phyloP scores from a whole-genome alignment of 352 stramenopile genomes.

The Phytophthora gonapodyides region DNA sequence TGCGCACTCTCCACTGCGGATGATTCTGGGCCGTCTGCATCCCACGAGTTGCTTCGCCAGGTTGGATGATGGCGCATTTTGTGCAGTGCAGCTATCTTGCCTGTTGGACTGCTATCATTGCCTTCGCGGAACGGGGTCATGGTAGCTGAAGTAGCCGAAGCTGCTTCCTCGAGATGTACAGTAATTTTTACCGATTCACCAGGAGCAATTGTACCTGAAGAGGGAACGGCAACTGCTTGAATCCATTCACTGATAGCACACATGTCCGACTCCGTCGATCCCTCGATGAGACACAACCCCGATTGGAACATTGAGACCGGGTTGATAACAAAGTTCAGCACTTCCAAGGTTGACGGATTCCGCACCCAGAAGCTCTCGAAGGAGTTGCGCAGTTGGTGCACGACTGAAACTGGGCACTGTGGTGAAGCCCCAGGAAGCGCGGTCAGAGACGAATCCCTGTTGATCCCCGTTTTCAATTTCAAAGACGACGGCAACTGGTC shows the following conservation, averaged over 20 bases:
- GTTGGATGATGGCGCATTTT: conserved; percentile 82
- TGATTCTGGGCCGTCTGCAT: conserved; percentile 52
- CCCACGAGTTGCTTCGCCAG: conserved; percentile 87
- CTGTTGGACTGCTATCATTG: conserved; percentile 33
- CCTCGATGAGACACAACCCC: conserved; percentile 71
- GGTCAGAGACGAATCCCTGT: conserved; percentile 40
- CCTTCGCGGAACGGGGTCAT: conserved; percentile 34
- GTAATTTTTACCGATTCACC: conserved; percentile 80
- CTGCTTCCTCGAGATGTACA: conserved; percentile 76
- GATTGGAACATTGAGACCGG: conserved; percentile 65
- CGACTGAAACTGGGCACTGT: conserved; percentile 30
- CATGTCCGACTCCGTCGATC: conserved; percentile 57
- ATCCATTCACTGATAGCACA: conserved; percentile 81
- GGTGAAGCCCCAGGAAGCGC: conserved; percentile 26
- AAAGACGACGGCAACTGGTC: conserved; percentile 51
- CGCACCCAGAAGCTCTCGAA: conserved; percentile 83
- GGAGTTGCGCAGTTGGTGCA: conserved; percentile 71
- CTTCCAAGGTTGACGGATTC: conserved; percentile 69
- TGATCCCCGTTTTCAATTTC: conserved; percentile 44
- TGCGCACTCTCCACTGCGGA: conserved; percentile 46
- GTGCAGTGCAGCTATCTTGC: conserved; percentile 52
- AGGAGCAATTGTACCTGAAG: conserved; percentile 68
- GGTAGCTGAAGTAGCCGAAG: conserved; percentile 27
- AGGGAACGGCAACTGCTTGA: conserved; percentile 71
- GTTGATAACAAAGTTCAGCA: conserved; percentile 78